Percentiles rank a stretch among this genome's conserved stretches.
Conservation (phyloP, 2,329 filamentous ascomycete genomes). For the Hymenoscyphus scutula region DNA sequence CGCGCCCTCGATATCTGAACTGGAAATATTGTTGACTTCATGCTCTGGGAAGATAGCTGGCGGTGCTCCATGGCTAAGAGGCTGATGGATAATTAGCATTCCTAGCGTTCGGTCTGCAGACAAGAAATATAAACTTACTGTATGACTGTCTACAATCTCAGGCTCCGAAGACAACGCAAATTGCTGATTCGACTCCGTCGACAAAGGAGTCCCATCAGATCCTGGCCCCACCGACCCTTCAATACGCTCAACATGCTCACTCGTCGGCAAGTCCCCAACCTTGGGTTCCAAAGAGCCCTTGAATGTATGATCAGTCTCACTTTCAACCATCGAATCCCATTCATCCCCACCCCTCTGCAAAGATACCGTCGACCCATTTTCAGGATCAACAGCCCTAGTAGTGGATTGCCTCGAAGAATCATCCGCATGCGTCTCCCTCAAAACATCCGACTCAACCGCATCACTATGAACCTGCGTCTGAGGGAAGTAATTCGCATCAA, state of each 20-base stretch:
- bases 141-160: too few species aligned
- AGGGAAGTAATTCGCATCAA: not conserved
- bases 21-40: not conserved
- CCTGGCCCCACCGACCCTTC: too few species aligned
- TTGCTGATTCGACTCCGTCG: too few species aligned
- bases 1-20: not conserved
- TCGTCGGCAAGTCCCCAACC: not conserved
- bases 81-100: too few species aligned
- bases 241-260: too few species aligned
- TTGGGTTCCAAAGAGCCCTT: not conserved
- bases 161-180: too few species aligned
- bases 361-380: not conserved
- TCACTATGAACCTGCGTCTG: not conserved
- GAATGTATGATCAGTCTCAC: not conserved
- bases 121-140: too few species aligned
- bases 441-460: not conserved
- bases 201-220: too few species aligned
- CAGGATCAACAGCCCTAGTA: not conserved
- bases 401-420: not conserved
- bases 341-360: not conserved
- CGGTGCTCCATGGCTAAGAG: not conserved
- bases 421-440: not conserved
- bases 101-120: too few species aligned
- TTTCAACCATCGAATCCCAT: not conserved
- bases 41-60: not conserved